Conservation (phyloP, 2,329 filamentous ascomycete species). For the Alternaria arborescens region DNA sequence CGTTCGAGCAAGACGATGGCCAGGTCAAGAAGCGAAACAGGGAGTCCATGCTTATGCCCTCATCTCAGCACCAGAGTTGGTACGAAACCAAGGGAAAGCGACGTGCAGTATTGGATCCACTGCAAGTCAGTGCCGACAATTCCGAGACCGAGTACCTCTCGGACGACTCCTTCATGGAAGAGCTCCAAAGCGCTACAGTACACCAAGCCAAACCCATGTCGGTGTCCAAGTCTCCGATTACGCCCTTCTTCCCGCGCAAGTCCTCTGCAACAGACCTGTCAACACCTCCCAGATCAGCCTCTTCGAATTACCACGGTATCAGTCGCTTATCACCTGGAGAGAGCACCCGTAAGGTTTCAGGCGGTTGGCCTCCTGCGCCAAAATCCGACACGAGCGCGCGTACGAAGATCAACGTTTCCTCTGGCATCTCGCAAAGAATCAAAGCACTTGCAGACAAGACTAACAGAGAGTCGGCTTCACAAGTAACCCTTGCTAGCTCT, state of each 20-base stretch:
- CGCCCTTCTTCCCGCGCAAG: constrained; percentile 64
- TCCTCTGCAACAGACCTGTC: constrained; percentile 33
- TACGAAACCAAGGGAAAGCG: constrained; percentile 50
- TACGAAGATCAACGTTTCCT: constrained; percentile 84
- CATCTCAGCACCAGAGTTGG: constrained; percentile 35
- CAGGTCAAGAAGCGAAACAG: constrained; percentile 35
- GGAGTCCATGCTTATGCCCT: constrained; percentile 40
- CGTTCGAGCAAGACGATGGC: constrained; percentile 23
- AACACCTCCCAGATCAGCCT: constrained; percentile 44
- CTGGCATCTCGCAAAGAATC: constrained; percentile 92
- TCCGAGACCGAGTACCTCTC: constrained; percentile 64
- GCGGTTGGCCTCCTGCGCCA: constrained; percentile 41
- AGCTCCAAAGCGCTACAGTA: constrained; percentile 81
- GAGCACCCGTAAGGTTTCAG: constrained; percentile 39
- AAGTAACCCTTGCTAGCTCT: constrained; percentile 31
- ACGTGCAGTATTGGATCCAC: constrained; percentile 51
- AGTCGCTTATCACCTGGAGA: constrained; percentile 42
- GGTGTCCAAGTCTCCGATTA: constrained; percentile 79
- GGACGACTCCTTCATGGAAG: constrained; percentile 86
- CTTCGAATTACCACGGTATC: constrained; percentile 44
- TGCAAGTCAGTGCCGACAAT: constrained; percentile 50
- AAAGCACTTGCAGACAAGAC: constrained; percentile 86
- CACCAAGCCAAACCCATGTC: constrained; percentile 83
- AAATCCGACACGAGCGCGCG: constrained; percentile 48
- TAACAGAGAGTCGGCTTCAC: constrained; percentile 56